Evolutionary conservation across 352 stramenopile species (phyloP).

Genomic region (Globisporangium spiculum): DNA sequence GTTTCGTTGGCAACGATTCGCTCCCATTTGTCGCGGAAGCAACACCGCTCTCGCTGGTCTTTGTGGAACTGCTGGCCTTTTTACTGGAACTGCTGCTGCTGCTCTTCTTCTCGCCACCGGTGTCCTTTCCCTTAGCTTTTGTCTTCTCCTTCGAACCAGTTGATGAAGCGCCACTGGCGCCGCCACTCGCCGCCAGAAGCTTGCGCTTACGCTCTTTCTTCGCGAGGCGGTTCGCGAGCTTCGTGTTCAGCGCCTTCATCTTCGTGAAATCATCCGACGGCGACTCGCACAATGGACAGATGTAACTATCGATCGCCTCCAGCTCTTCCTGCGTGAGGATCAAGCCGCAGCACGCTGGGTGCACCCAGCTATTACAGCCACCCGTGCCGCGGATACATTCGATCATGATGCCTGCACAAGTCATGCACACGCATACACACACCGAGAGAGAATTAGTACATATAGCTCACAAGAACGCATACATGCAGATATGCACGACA

Average conservation of each 20-base stretch:
- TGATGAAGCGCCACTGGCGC: not conserved
- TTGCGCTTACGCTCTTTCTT: constrained; percentile 46
- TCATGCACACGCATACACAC: constrained; percentile 1
- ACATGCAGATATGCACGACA: not conserved
- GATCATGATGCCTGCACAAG: constrained; percentile 86
- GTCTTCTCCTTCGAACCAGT: constrained; percentile 1
- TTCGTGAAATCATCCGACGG: constrained; percentile 62
- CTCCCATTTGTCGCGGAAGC: not conserved
- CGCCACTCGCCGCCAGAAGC: constrained; percentile 9
- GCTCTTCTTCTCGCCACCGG: constrained; percentile 18
- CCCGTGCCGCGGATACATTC: constrained; percentile 89
- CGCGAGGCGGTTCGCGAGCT: constrained; percentile 62
- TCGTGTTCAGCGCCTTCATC: constrained; percentile 73
- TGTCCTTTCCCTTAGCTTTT: constrained; percentile 10
- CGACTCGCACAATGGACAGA: constrained; percentile 80
- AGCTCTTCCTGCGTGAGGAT: constrained; percentile 84
- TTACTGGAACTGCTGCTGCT: constrained; percentile 1
- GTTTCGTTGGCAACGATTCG: constrained; percentile 1
- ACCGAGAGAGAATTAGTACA: constrained; percentile 4
- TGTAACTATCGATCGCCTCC: constrained; percentile 79
- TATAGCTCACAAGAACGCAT: not conserved
- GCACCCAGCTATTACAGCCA: constrained; percentile 91
- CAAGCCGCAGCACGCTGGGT: constrained; percentile 85
- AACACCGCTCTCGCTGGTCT: not conserved
- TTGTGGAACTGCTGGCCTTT: constrained; percentile 3